Evolutionary conservation across 805 yeast genomes (phyloP).

Genomic region (Wickerhamomyces xylosicus): DNA sequence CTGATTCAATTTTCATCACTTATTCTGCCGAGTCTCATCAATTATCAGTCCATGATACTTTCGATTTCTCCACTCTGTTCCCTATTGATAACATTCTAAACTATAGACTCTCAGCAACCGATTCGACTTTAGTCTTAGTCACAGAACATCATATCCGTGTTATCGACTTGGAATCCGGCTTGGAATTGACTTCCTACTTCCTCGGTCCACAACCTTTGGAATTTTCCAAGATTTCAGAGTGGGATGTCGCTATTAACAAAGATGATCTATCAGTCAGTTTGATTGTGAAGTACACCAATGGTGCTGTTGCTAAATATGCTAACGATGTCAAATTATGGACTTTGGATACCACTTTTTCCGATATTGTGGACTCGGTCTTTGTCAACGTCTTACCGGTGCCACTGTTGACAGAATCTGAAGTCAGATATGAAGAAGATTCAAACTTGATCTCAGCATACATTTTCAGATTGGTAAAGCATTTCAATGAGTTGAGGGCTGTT

Average conservation of each 20-base stretch:
- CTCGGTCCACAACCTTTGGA: conserved; percentile 8
- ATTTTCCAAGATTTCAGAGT: conserved; percentile 4
- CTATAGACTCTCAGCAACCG: conserved; percentile 10
- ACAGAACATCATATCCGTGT: conserved; percentile 15
- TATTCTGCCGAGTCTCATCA: background rate
- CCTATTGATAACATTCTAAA: conserved; percentile 14
- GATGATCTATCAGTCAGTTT: conserved; percentile 10
- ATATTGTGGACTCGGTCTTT: conserved; percentile 25
- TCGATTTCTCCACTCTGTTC: conserved; percentile 1
- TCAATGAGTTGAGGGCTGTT: conserved; percentile 7
- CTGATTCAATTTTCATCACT: background rate
- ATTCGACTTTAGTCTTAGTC: conserved; percentile 12
- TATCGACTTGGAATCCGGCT: conserved; percentile 18
- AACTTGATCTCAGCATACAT: conserved; percentile 22
- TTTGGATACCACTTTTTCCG: conserved; percentile 32
- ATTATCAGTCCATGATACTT: background rate
- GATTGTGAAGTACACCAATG: conserved; percentile 7
- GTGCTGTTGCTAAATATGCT: conserved; percentile 4
- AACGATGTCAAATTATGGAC: conserved; percentile 24
- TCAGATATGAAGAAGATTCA: conserved; percentile 21
- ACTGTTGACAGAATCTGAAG: conserved; percentile 18
- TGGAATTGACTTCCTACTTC: conserved; percentile 12
- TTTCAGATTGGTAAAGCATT: conserved; percentile 22
- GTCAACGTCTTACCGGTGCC: conserved; percentile 17
- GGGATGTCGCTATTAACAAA: conserved; percentile 4